Percentiles rank a stretch among this genome's conserved stretches.
Conservation (phyloP, 306 rosid species). For the Glycyrrhiza uralensis region DNA sequence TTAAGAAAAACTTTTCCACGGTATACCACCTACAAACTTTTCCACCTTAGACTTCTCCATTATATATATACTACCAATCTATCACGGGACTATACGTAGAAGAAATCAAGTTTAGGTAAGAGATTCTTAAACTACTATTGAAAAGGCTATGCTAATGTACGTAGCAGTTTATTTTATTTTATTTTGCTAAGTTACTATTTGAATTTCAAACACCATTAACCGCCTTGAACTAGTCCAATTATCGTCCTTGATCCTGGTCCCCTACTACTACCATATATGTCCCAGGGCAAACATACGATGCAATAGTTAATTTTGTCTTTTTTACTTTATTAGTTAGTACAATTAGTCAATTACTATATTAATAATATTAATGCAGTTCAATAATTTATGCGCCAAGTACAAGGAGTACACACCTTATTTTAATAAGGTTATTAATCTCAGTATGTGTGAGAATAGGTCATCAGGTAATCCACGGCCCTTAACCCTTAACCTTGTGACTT, state of each 20-base stretch:
- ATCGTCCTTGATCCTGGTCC: constrained; percentile 31
- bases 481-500: too few species aligned
- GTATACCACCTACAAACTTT: too few species aligned
- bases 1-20: too few species aligned
- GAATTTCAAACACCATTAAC: constrained; percentile 46
- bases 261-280: constrained; percentile 26
- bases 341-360: not conserved
- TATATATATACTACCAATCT: not conserved
- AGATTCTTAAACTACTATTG: constrained; percentile 23
- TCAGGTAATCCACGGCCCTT: too few species aligned
- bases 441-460: too few species aligned
- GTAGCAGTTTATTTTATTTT: constrained; percentile 7
- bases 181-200: constrained; percentile 23
- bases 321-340: not conserved
- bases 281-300: constrained; percentile 14
- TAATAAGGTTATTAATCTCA: not conserved
- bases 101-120: constrained; percentile 40
- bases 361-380: not conserved
- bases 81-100: constrained; percentile 29
- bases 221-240: constrained; percentile 15
- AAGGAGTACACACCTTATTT: not conserved
- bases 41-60: too few species aligned
- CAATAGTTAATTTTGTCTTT: not conserved
- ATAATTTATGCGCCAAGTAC: constrained; percentile 1
- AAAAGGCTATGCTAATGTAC: constrained; percentile 32